Percentiles rank a stretch among this genome's conserved stretches.
phyloP scores from a whole-genome alignment of 352 stramenopile genomes.

The Globisporangium megalacanthum region DNA sequence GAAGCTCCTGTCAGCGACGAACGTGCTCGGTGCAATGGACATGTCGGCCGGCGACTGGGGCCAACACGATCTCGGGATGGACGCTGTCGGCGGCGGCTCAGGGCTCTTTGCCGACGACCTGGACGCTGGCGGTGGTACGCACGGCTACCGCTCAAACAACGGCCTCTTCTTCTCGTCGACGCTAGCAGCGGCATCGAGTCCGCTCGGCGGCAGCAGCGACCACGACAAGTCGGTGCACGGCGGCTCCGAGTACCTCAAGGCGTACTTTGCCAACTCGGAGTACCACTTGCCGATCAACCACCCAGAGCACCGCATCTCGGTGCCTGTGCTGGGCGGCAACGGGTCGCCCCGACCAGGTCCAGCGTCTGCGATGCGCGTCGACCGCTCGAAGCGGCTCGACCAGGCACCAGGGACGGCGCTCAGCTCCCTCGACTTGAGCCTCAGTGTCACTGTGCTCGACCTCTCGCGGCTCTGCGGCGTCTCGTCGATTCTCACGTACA shows the following conservation, averaged over 20 bases:
- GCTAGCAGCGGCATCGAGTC: conserved; percentile 10
- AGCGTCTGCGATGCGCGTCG: conserved; percentile 1
- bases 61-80: conserved; percentile 20
- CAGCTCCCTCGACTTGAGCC: conserved; percentile 51
- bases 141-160: conserved; percentile 15
- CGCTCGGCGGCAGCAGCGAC: conserved; percentile 14
- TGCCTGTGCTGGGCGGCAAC: conserved; percentile 24
- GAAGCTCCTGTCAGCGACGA: conserved; percentile 38
- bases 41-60: conserved; percentile 46
- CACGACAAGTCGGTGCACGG: conserved; percentile 53
- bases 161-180: conserved; percentile 29
- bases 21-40: conserved; percentile 49
- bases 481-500: conserved; percentile 67
- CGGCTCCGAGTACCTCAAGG: conserved; percentile 68
- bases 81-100: conserved; percentile 27
- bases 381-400: conserved; percentile 45
- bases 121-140: neutral
- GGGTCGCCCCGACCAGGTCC: conserved; percentile 41
- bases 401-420: conserved; percentile 26
- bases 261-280: conserved; percentile 62
- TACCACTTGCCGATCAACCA: conserved; percentile 69
- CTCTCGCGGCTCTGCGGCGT: conserved; percentile 72
- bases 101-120: conserved; percentile 14
- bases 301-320: conserved; percentile 54
- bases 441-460: conserved; percentile 69